Base-by-base conservation (phyloP, 305 asterid species). In the Striga hermonthica region DNA sequence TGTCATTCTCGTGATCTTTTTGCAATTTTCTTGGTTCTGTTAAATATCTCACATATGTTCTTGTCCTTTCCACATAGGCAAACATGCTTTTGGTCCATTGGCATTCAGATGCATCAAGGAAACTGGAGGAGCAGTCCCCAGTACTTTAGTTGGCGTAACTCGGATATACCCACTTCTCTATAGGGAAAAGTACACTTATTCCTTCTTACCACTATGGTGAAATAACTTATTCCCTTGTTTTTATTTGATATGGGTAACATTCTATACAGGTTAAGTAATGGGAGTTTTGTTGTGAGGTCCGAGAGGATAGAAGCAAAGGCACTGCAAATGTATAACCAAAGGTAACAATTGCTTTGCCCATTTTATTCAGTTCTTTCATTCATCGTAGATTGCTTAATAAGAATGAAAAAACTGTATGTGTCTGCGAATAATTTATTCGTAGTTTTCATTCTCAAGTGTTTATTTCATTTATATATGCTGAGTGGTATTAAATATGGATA, bases 81-180 rank as follows among this genome's bases (percentile, higher is more conserved):
- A 85, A 80, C 66, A 62, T 75, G 80, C 75, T 71, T 80, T 83
- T 43, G 53, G 77, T 65, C 95, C 99, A 28, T 72, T 90, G 81
- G 89, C 96, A 45, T 90, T 93, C 80, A 81, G 80, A 82, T 90
- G 84, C 83, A 93, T 93, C 75, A 93, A 84, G 81, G 82, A 82
- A 68, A 72, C 76, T 15, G 99, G 99, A 77, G 99, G 99, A 64
- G 69, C 80, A 60, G 90, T 90, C 63, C 95, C 97, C 49, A 76
- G 85, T 75, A 93, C 99, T 62, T 58, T 90, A 70, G 79, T 90
- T 65, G 95, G 95, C 49, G 71, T 93, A 63, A 81, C 86, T 73
- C 81, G 95, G 86, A 81, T 82, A 66, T 93, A 90, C 76, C 97
- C 95, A 65, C 76, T 93, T 81, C 82, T 87, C 60, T 86, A 83